Percentiles rank a stretch among this genome's conserved stretches.
Conservation (phyloP, 2,329 filamentous ascomycete species). For the Falciphora oryzae region DNA sequence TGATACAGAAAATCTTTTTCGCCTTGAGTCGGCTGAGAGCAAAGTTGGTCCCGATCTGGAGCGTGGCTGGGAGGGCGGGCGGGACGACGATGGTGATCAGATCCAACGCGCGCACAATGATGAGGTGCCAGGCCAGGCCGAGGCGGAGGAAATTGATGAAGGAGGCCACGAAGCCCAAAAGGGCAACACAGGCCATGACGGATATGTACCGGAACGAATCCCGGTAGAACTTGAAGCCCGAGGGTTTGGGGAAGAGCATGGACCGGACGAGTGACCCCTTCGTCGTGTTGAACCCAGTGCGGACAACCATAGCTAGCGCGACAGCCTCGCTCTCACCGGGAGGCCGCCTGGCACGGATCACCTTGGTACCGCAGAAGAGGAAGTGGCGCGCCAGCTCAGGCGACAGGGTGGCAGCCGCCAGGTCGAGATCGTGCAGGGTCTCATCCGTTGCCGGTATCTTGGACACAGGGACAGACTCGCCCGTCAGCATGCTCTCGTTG, state of each 20-base stretch:
- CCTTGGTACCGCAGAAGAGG: constrained; percentile 91
- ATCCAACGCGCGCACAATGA: constrained; percentile 87
- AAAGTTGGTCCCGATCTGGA: constrained; percentile 96
- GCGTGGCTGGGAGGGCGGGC: constrained; percentile 85
- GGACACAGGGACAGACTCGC: constrained; percentile 94
- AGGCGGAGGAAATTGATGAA: constrained; percentile 90
- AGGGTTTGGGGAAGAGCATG: constrained; percentile 98
- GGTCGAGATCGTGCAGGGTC: constrained; percentile 67
- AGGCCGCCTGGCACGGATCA: constrained; percentile 82
- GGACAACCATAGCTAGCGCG: constrained; percentile 83
- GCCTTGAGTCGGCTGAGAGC: constrained; percentile 79
- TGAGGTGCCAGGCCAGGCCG: constrained; percentile 78
- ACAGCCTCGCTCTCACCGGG: constrained; percentile 58
- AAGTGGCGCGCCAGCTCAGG: constrained; percentile 83
- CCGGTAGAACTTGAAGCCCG: constrained; percentile 96
- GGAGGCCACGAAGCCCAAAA: constrained; percentile 82
- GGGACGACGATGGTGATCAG: constrained; percentile 97
- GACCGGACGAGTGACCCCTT: constrained; percentile 93
- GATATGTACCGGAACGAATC: constrained; percentile 98
- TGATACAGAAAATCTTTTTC: constrained; percentile 95
- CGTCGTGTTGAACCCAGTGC: constrained; percentile 95
- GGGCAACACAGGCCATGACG: constrained; percentile 85
- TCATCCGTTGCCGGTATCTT: constrained; percentile 82
- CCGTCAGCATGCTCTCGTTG: constrained; percentile 98
- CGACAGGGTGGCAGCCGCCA: constrained; percentile 75